These are phyloP conservation scores for Sabuloglossum arenarium DNA, from an alignment of 495 filamentous ascomycete genomes.

Conservation along the genomic window DNA sequence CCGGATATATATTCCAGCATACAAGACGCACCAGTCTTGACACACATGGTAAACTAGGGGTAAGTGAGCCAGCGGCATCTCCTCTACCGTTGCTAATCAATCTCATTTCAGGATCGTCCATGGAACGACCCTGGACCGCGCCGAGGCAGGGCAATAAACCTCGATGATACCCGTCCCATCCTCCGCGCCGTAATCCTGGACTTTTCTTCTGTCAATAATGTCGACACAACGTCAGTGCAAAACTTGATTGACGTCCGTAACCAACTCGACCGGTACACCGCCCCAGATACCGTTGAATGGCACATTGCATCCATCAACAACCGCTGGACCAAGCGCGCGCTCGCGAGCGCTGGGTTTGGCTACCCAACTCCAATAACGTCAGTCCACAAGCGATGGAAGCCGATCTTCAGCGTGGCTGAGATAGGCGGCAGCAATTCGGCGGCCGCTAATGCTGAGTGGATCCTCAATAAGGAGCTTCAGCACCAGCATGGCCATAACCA, in stretches of 20 bases:
- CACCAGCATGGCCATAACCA: constrained; percentile 6
- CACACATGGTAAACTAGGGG: constrained; percentile 38
- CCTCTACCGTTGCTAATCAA: neutral
- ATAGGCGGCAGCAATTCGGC: constrained; percentile 53
- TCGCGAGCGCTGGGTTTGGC: constrained; percentile 83
- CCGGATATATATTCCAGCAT: constrained; percentile 45
- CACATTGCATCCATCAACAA: constrained; percentile 91
- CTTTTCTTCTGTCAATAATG: constrained; percentile 89
- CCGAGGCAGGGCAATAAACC: constrained; percentile 27
- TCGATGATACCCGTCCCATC: constrained; percentile 40
- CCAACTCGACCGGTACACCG: constrained; percentile 75
- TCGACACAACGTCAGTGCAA: constrained; percentile 87
- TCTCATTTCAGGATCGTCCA: constrained; percentile 41
- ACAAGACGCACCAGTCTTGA: constrained; percentile 60
- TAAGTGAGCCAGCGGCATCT: constrained; percentile 8
- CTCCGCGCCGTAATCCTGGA: constrained; percentile 89
- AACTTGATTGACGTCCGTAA: constrained; percentile 95
- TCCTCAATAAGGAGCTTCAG: constrained; percentile 34
- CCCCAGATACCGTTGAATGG: constrained; percentile 80
- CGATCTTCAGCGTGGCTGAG: constrained; percentile 90
- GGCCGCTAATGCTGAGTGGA: constrained; percentile 35
- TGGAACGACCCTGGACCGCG: constrained; percentile 89
- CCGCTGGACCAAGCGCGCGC: constrained; percentile 90
- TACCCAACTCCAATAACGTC: constrained; percentile 37
- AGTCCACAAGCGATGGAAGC: constrained; percentile 57